A percentile compares a stretch with the other conserved stretches of the same genome.
Conservation (phyloP, 2,329 filamentous ascomycete genomes). For the Fusarium abutilonis region DNA sequence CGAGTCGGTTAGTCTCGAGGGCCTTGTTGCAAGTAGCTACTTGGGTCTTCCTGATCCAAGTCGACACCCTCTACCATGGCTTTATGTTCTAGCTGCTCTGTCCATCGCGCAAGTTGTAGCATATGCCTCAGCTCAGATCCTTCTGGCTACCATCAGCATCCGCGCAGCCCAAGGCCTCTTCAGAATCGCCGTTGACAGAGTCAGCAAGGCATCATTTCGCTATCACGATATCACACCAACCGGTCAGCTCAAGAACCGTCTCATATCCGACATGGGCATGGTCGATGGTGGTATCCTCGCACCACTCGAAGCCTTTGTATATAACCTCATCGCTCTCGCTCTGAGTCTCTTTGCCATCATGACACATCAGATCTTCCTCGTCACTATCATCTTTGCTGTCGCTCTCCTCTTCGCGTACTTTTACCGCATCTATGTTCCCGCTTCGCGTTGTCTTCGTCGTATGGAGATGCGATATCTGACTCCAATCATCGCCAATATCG, state of each 20-base stretch:
- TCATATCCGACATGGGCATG: conserved; percentile 90
- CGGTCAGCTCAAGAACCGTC: conserved; percentile 88
- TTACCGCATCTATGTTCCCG: conserved; percentile 81
- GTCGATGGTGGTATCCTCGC: conserved; percentile 86
- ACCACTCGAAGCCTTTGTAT: conserved; percentile 77
- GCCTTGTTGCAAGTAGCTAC: conserved; percentile 16
- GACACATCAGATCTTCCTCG: conserved; percentile 78
- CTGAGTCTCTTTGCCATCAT: conserved; percentile 82
- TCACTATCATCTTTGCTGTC: conserved; percentile 75
- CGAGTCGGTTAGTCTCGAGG: conserved; percentile 49
- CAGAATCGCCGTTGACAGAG: conserved; percentile 73
- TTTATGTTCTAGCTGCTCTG: conserved; percentile 75
- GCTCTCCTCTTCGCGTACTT: conserved; percentile 75
- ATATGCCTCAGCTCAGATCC: conserved; percentile 69
- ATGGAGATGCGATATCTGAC: conserved; percentile 91
- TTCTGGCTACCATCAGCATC: conserved; percentile 82
- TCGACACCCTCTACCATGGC: conserved; percentile 76
- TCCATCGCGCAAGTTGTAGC: conserved; percentile 67
- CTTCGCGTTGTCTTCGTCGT: conserved; percentile 82
- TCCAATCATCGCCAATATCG: conserved; percentile 92
- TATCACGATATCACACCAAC: conserved; percentile 93
- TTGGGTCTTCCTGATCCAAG: conserved; percentile 68
- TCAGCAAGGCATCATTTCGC: conserved; percentile 83
- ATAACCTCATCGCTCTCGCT: conserved; percentile 74
- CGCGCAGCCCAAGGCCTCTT: conserved; percentile 81